Conservation (phyloP, 352 stramenopile species). For the Pythium diclinum region DNA sequence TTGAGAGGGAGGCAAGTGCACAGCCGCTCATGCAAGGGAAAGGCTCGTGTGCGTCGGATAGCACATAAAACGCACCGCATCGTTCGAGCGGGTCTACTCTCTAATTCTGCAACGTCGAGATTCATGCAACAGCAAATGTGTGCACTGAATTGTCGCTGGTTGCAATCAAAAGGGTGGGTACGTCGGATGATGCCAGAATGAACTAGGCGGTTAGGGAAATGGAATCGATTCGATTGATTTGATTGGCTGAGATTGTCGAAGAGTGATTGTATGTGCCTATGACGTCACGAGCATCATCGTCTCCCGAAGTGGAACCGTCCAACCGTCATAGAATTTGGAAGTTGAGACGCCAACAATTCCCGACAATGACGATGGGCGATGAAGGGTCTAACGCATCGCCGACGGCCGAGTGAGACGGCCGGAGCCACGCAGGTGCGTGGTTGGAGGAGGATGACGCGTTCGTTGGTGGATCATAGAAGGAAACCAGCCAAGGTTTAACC, state of each 20-base stretch:
- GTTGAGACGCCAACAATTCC: slow-evolving; percentile 1
- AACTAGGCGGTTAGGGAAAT: neutral
- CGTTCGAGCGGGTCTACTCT: neutral
- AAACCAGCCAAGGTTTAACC: neutral
- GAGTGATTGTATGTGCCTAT: slow-evolving; percentile 21
- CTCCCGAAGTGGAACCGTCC: neutral
- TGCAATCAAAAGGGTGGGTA: neutral
- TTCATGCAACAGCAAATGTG: neutral
- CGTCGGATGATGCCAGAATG: neutral
- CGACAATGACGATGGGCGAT: neutral
- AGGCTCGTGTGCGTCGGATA: neutral
- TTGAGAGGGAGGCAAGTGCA: slow-evolving; percentile 28
- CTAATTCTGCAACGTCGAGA: neutral
- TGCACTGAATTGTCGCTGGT: neutral
- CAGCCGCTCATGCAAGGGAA: slow-evolving; percentile 5
- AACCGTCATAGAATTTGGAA: neutral
- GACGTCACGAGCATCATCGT: slow-evolving; percentile 25
- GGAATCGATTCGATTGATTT: neutral
- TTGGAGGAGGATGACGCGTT: neutral
- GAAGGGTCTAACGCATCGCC: neutral
- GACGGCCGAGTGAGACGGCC: neutral
- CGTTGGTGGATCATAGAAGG: neutral
- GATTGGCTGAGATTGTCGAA: slow-evolving; percentile 12
- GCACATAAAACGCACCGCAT: slow-evolving; percentile 11
- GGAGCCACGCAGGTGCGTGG: neutral